These are phyloP conservation scores for Rutidosis leptorrhynchoides DNA, from an alignment of 129 eudicot species.

Conservation along the genomic window DNA sequence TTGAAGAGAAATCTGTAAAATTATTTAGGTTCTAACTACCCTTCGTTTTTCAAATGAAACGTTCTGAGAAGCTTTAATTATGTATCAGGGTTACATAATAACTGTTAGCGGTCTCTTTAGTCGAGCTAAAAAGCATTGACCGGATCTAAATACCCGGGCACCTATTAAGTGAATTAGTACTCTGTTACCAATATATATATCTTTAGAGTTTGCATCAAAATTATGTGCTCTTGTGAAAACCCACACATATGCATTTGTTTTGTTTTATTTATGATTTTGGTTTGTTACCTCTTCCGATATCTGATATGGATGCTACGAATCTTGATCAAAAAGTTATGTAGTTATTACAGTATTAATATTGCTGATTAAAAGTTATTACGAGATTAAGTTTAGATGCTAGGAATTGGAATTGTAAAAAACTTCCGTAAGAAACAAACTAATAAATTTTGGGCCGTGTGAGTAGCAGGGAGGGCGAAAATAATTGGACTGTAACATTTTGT, in stretches of 20 bases:
- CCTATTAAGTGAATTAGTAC: conserved; percentile 7
- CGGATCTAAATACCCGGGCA: background rate
- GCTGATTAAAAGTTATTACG: too few relatives aligned
- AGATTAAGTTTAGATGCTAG: background rate
- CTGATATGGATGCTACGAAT: conserved; percentile 13
- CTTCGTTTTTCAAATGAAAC: background rate
- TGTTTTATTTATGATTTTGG: background rate
- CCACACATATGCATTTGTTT: conserved; percentile 8
- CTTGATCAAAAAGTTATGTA: background rate
- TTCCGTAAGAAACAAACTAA: background rate
- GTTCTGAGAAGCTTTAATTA: background rate
- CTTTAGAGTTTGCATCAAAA: background rate
- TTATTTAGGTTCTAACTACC: too few relatives aligned
- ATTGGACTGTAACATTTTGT: too few relatives aligned
- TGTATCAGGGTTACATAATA: background rate
- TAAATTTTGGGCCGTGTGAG: background rate
- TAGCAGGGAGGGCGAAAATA: background rate
- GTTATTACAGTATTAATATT: background rate
- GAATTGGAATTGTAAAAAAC: background rate
- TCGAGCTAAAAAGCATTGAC: conserved; percentile 3
- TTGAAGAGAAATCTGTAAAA: conserved; percentile 5
- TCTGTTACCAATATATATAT: background rate
- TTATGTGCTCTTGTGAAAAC: background rate
- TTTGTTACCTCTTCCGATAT: conserved; percentile 3
- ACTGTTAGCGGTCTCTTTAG: background rate